Percentiles rank a stretch among this genome's conserved stretches.
phyloP scores from a whole-genome alignment of 108 stramenopile genomes.

The Conticribra guillardii region DNA sequence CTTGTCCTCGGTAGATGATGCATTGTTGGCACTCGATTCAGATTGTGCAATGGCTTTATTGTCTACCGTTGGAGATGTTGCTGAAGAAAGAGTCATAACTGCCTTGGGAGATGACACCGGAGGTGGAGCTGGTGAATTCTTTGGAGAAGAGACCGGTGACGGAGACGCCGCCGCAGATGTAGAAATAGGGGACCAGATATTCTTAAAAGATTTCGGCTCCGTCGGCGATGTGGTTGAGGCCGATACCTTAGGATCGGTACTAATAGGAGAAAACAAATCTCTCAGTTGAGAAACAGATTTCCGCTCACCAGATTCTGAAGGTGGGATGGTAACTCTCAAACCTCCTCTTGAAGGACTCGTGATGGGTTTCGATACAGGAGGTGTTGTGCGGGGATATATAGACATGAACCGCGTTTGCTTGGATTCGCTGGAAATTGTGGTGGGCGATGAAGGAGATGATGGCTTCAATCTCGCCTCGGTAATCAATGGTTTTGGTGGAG shows the following conservation, averaged over 20 bases:
- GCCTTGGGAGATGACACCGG: background rate
- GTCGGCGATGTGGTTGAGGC: background rate
- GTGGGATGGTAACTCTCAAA: background rate
- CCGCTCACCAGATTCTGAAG: background rate
- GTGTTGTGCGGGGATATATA: background rate
- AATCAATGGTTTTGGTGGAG: no score
- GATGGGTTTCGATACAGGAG: background rate
- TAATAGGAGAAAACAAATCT: conserved; percentile 37
- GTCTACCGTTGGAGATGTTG: no score
- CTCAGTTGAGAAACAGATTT: conserved; percentile 26
- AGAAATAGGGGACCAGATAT: background rate
- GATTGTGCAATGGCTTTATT: no score
- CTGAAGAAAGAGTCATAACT: no score
- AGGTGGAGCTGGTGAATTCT: background rate
- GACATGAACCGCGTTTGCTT: no score
- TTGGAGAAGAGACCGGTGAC: background rate
- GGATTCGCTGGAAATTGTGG: background rate
- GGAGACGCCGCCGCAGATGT: no score
- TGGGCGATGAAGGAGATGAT: no score
- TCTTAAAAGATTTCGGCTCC: background rate
- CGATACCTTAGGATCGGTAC: background rate
- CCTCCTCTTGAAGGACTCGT: no score
- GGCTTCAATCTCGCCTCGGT: no score
- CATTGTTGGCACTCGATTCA: no score
- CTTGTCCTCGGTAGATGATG: no score